A percentile compares a stretch with the other conserved stretches of the same genome.
Evolutionary conservation across 108 stramenopile genomes (phyloP).

Genomic region (Stephanodiscus minutulus): DNA sequence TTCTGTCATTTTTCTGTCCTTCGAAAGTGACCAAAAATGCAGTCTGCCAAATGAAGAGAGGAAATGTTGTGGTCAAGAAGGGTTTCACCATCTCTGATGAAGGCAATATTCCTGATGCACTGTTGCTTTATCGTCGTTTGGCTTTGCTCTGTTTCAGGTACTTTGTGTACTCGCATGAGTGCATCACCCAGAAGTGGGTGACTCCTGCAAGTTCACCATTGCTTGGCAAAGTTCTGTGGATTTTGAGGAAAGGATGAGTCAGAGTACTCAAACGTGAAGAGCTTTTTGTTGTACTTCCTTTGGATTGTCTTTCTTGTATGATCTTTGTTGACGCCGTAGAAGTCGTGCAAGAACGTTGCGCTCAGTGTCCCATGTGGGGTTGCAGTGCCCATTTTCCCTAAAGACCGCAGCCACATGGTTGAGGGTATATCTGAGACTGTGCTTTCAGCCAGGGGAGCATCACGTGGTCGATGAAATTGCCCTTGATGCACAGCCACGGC

Average conservation of each 20-base stretch:
- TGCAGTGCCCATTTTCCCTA: neutral
- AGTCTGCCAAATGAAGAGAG: neutral
- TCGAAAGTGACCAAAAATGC: constrained; percentile 25
- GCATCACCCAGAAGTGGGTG: neutral
- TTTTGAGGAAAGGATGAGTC: neutral
- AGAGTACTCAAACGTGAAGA: neutral
- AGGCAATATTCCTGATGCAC: neutral
- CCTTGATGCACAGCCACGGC: neutral
- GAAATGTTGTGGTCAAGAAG: neutral
- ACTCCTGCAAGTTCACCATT: neutral
- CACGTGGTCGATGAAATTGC: neutral
- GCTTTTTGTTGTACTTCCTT: neutral
- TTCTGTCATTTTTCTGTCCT: constrained; percentile 8
- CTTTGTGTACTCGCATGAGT: neutral
- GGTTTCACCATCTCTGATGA: constrained; percentile 2
- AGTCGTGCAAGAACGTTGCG: neutral
- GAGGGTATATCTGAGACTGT: neutral
- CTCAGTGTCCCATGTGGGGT: neutral
- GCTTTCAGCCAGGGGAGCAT: constrained; percentile 17
- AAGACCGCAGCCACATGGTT: constrained; percentile 23
- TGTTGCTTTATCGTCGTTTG: neutral
- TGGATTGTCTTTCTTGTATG: constrained; percentile 1
- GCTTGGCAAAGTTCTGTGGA: neutral
- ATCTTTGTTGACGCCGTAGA: neutral
- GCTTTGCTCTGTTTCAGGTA: neutral